Evolutionary conservation across 2,329 filamentous ascomycete species (phyloP), one percentile per base, ranked within the genome.

Genomic region (Cladosporium sp.): DNA sequence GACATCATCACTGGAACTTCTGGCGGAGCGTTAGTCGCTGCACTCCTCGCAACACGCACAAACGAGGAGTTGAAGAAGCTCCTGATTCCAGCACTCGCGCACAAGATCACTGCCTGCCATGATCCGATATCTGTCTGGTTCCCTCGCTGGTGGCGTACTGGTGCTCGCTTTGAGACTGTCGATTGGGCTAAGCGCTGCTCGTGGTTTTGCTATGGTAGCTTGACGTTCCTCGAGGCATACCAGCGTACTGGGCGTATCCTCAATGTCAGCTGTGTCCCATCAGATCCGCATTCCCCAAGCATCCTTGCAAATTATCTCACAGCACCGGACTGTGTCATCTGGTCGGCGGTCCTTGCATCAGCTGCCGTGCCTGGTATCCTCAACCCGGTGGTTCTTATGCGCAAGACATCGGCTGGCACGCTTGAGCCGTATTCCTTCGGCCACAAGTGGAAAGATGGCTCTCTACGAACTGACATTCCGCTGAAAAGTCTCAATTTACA

Each of bases 391-490:
- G 94, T 99, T 1, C 87, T 99, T 8, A 92, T 97, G 89, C 88
- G 88, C 83, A 97, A 96, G 81, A 91, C 86, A 63, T 83, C 85
- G 21, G 87, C 93, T 67, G 93, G 93, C 1, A 88, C 84, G 2
- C 83, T 99, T 4, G 87, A 88, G 0, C 95, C 95, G 0, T 99
- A 97, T 78, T 96, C 92, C 0, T 99, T 99, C 75, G 95, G 95
- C 0, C 93, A 98, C 82, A 98, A 98, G 80, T 99, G 95, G 95
- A 99, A 99, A 79, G 95, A 99, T 77, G 95, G 95, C 63, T 95
- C 91, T 71, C 81, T 99, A 64, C 87, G 95, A 44, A 99, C 95
- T 1, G 95, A 99, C 74, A 97, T 99, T 32, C 95, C 95, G 0
- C 87, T 99, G 74, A 95, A 94, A 78, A 91, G 93, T 1, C 84